Base-by-base conservation (phyloP, 768 basidiomycete genomes). In the Sutorius australiensis region DNA sequence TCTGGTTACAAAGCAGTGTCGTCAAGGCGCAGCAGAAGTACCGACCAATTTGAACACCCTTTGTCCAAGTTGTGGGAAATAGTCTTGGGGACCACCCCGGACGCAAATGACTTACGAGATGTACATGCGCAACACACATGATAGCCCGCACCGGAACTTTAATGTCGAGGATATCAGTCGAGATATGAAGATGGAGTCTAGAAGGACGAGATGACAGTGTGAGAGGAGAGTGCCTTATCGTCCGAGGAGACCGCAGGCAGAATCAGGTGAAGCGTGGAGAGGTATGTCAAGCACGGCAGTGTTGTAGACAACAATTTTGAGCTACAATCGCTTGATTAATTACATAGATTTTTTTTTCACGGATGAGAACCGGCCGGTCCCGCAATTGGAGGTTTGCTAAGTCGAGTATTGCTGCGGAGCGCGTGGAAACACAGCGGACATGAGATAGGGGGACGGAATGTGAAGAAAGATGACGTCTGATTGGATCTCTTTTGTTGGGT, bases 161-260 rank as follows among this genome's bases (percentile, higher is more conserved):
- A 60, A 62, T 57, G 52, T 42, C 6, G 54, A 54, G 49, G 36
- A 14, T 58, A 61, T 64, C 62, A 52, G 2, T 33, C 19, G 10
- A 55, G 58, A 61, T 61, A 57, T 21, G 41, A 13, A 32, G 30
- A 36, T 46, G 13, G 11, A 11, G 36, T 31, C 31, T 27, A 19
- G 40, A 41, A 34, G 31, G 36, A 36, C 27, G 28, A 41, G 48
- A 47, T 45, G 44, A 42, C 0, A 34, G 53, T 45, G 56, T 46
- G 50, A 45, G 55, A 60, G 2, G 14, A 19, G 42, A 12, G 38
- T 1, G 17, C 12, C 45, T 46, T 52, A 56, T 44, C 28, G 32
- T 55, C 64, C 64, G 64, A 65, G 64, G 65, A 62, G 65, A 62
- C 65, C 49, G 55, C 45, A 21, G 30, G 14, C 19, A 16, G 38